Conservation (phyloP, 371 early-diverging fungal species). For the Mortierella sp. region DNA sequence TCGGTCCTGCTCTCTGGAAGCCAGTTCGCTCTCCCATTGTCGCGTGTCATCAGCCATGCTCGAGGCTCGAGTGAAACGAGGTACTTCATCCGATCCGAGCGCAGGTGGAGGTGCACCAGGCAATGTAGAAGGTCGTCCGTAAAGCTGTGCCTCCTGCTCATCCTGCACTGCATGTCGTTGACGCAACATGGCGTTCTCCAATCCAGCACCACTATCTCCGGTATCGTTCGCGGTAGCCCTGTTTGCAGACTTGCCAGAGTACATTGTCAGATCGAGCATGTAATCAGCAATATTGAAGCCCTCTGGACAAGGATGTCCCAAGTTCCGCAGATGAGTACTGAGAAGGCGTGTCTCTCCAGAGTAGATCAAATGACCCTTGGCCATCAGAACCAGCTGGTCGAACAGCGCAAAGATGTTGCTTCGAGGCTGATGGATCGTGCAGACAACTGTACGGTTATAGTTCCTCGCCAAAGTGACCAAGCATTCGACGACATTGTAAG, state of each 20-base stretch:
- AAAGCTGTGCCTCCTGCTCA: constrained; percentile 27
- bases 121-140: not conserved
- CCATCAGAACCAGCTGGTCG: constrained; percentile 89
- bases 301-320: constrained; percentile 88
- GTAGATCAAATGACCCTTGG: constrained; percentile 87
- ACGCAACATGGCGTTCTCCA: not conserved
- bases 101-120: not conserved
- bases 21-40: constrained; percentile 35
- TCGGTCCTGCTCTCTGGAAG: constrained; percentile 17
- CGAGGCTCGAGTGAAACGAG: constrained; percentile 17
- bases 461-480: constrained; percentile 86
- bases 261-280: constrained; percentile 86
- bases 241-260: constrained; percentile 40
- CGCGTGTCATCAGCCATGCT: constrained; percentile 24
- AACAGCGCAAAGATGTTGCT: constrained; percentile 93
- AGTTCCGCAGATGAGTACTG: constrained; percentile 72
- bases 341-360: constrained; percentile 76
- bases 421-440: constrained; percentile 97
- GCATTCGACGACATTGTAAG: constrained; percentile 90
- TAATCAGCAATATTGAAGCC: constrained; percentile 97
- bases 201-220: not conserved
- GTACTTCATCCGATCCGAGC: not conserved
- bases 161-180: constrained; percentile 32
- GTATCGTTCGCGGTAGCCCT: not conserved
- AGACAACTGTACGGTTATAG: constrained; percentile 90